A percentile compares a stretch with the other conserved stretches of the same genome.
These are phyloP conservation scores for Candida krabiensis DNA, from an alignment of 805 yeast genomes.

Conservation along the genomic window DNA sequence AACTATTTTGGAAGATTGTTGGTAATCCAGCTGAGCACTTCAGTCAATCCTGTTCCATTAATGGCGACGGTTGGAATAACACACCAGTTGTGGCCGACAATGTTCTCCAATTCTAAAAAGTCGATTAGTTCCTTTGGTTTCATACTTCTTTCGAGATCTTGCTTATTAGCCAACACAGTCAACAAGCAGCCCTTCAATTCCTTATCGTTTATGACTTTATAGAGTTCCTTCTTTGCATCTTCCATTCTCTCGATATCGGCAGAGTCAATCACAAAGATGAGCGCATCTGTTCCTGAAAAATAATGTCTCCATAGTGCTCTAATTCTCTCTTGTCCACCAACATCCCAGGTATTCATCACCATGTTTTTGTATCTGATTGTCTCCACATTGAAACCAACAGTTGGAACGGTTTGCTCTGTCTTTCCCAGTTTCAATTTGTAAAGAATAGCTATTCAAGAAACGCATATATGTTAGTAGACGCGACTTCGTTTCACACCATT, in stretches of 20 bases:
- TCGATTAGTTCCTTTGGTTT: conserved; percentile 81
- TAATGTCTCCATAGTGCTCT: conserved; percentile 96
- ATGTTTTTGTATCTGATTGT: conserved; percentile 49
- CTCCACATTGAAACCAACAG: conserved; percentile 88
- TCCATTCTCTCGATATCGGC: conserved; percentile 70
- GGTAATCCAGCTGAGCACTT: conserved; percentile 85
- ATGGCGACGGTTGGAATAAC: conserved; percentile 89
- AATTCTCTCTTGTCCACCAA: conserved; percentile 93
- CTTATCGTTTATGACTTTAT: conserved; percentile 75
- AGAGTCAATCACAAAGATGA: conserved; percentile 87
- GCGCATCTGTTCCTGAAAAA: conserved; percentile 88
- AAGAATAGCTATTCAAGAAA: conserved; percentile 67
- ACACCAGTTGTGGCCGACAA: conserved; percentile 78
- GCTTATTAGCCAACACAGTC: conserved; percentile 87
- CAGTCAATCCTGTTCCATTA: conserved; percentile 87
- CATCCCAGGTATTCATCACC: conserved; percentile 72
- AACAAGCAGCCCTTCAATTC: conserved; percentile 79
- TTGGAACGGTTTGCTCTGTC: conserved; percentile 79
- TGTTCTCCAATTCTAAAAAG: conserved; percentile 57
- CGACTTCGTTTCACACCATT: neutral
- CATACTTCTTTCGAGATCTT: conserved; percentile 70
- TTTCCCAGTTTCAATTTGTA: conserved; percentile 81
- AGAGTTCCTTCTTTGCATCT: conserved; percentile 76
- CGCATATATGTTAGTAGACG: conserved; percentile 8
- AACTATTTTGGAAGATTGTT: conserved; percentile 4